Percentiles rank a stretch among this genome's conserved stretches.
phyloP scores from a whole-genome alignment of 2,329 filamentous ascomycete genomes.

The Setomelanomma holmii region DNA sequence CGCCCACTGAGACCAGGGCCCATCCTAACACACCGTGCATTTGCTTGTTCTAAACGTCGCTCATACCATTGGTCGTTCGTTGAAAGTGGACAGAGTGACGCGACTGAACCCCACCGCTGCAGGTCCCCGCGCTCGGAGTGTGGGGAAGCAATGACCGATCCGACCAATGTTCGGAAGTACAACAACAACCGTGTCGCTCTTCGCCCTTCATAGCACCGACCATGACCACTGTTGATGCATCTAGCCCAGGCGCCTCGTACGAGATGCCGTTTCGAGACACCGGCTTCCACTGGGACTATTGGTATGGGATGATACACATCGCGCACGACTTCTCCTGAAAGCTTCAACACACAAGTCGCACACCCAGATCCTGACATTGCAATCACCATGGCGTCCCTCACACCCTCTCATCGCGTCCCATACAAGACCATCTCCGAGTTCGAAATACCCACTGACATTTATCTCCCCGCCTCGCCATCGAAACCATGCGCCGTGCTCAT shows the following conservation, averaged over 20 bases:
- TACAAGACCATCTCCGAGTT: constrained; percentile 13
- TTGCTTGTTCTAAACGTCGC: too few species aligned
- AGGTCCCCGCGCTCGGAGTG: background rate
- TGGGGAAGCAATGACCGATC: background rate
- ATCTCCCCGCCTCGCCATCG: constrained; percentile 1
- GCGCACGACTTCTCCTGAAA: too few species aligned
- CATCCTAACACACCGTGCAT: too few species aligned
- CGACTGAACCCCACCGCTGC: background rate
- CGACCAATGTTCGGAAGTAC: background rate
- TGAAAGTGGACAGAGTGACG: background rate
- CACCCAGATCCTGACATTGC: background rate
- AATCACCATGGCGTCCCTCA: constrained; percentile 1
- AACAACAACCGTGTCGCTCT: background rate
- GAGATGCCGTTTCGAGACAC: background rate
- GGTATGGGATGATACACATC: too few species aligned
- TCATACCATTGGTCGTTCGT: too few species aligned
- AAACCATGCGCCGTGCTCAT: constrained; percentile 9
- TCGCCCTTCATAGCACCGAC: background rate
- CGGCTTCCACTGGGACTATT: too few species aligned
- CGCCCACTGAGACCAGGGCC: too few species aligned
- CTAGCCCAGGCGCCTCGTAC: background rate
- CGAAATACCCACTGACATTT: constrained; percentile 20
- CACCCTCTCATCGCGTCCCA: constrained; percentile 3
- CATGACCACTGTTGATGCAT: background rate
- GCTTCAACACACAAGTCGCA: too few species aligned